Evolutionary conservation across 2,329 filamentous ascomycete genomes (phyloP).

Genomic region (Trichoderma gracile): DNA sequence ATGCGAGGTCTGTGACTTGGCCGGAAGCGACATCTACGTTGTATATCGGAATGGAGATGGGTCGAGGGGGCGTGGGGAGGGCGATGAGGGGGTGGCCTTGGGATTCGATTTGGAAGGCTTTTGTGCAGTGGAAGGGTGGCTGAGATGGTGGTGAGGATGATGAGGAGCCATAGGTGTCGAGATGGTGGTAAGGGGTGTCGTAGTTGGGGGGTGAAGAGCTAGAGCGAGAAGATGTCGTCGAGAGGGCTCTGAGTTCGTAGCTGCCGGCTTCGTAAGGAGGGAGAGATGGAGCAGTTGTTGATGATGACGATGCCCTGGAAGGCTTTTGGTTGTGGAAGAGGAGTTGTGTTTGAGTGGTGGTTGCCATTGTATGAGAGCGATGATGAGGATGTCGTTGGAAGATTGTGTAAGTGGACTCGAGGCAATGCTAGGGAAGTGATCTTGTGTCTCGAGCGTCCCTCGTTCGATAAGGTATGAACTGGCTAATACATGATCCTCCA

Average conservation of each 20-base stretch:
- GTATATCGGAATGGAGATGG: conserved; percentile 47
- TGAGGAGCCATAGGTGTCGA: background rate
- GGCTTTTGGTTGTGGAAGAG: background rate
- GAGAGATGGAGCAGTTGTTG: conserved; percentile 21
- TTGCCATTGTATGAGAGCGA: conserved; percentile 25
- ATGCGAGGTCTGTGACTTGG: conserved; percentile 45
- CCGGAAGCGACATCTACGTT: conserved; percentile 42
- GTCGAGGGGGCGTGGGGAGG: conserved; percentile 43
- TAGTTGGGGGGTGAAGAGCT: conserved; percentile 36
- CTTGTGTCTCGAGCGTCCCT: background rate
- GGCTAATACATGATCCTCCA: no score
- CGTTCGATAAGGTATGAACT: no score
- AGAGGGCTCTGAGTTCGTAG: conserved; percentile 33
- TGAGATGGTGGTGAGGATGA: conserved; percentile 26
- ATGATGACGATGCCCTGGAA: background rate
- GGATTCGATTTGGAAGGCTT: conserved; percentile 52
- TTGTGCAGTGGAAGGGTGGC: conserved; percentile 45
- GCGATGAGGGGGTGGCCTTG: conserved; percentile 46
- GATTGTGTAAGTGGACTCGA: no score
- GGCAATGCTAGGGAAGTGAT: no score
- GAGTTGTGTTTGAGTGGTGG: conserved; percentile 8
- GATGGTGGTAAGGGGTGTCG: conserved; percentile 19
- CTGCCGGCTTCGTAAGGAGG: conserved; percentile 35
- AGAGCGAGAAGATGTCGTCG: conserved; percentile 33
- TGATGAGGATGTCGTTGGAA: background rate